phyloP scores from a whole-genome alignment of 306 rosid genomes.

The cucumber (Cucumis sativus) region Cucumber_9930_V3 NC_026658.2:23142501-23143000 shows the following conservation, averaged over 20 bases:
- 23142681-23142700: neutral
- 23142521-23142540: neutral
- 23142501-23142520: neutral
- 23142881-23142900: neutral
- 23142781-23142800: neutral
- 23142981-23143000: neutral
- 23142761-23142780: neutral
- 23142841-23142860: neutral
- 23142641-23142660: conserved; percentile 1
- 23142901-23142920: neutral
- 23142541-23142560: neutral
- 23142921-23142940: neutral
- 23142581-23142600: neutral
- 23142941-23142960: neutral
- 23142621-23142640: conserved; percentile 2
- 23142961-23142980: neutral
- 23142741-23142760: neutral
- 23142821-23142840: neutral
- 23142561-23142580: neutral
- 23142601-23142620: neutral
- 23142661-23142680: neutral
- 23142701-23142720: neutral
- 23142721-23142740: neutral
- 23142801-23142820: neutral
- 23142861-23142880: neutral